phyloP scores from a whole-genome alignment of 768 basidiomycete species.

The Mycena epipterygia region DNA sequence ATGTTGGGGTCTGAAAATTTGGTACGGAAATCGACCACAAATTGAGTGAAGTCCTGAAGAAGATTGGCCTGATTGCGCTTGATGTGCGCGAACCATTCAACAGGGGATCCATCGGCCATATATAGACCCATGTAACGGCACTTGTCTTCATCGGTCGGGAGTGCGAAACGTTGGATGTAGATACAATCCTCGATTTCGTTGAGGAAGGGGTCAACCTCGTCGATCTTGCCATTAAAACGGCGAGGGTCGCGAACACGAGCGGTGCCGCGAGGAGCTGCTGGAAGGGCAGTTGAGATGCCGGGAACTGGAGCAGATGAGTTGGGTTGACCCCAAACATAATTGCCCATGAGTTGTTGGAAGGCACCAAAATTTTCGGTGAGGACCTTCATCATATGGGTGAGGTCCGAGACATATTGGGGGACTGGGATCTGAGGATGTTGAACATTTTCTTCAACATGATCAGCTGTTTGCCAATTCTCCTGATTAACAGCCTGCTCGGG shows the following conservation, averaged over 20 bases:
- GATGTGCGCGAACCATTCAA: conserved; percentile 47
- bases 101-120: conserved; percentile 46
- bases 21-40: conserved; percentile 41
- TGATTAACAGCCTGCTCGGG: too few relatives aligned
- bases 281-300: background rate
- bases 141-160: conserved; percentile 45
- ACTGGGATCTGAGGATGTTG: too few relatives aligned
- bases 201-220: conserved; percentile 35
- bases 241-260: conserved; percentile 25
- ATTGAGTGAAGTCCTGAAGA: conserved; percentile 43
- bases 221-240: conserved; percentile 32
- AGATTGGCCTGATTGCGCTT: conserved; percentile 33
- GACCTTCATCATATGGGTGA: background rate
- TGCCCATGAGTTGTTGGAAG: background rate
- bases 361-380: background rate
- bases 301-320: background rate
- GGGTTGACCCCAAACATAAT: background rate
- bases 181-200: conserved; percentile 43
- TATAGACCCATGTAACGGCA: conserved; percentile 44
- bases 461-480: too few relatives aligned
- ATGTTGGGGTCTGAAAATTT: conserved; percentile 47
- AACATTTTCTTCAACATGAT: too few relatives aligned
- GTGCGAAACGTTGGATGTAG: conserved; percentile 38
- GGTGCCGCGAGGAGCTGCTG: background rate
- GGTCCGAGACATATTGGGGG: conserved; percentile 5